Conservation (phyloP, 2,329 filamentous ascomycete genomes). For the Scolecobasidium constrictum region DNA sequence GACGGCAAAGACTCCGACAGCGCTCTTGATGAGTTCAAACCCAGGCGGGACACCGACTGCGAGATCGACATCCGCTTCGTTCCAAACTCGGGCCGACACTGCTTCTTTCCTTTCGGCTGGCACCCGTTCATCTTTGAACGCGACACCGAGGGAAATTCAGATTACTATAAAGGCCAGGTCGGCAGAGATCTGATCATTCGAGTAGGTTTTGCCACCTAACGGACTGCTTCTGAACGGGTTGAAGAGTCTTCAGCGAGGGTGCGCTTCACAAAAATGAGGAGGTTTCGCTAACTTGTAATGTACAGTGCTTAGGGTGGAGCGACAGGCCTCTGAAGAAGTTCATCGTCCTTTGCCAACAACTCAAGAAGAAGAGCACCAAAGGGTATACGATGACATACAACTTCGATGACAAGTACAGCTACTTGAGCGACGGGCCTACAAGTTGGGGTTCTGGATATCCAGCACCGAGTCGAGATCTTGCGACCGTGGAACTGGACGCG, state of each 20-base stretch:
- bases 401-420: background rate
- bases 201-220: no score
- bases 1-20: background rate
- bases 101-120: background rate
- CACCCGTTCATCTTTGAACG: background rate
- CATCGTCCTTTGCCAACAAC: background rate
- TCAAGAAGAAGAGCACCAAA: background rate
- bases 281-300: no score
- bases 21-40: background rate
- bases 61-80: background rate
- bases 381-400: background rate
- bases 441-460: background rate
- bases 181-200: no score
- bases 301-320: slow-evolving; percentile 5
- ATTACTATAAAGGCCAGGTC: no score
- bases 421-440: background rate
- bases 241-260: no score
- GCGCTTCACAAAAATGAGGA: no score
- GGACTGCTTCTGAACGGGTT: no score
- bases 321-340: slow-evolving; percentile 1
- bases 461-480: slow-evolving; percentile 1
- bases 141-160: no score
- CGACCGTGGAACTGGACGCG: slow-evolving; percentile 6
- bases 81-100: background rate
- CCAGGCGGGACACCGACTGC: background rate